Evolutionary conservation across 2,329 filamentous ascomycete genomes (phyloP), one percentile per base, ranked within the genome.

Genomic region (Pezicula neosporulosa): DNA sequence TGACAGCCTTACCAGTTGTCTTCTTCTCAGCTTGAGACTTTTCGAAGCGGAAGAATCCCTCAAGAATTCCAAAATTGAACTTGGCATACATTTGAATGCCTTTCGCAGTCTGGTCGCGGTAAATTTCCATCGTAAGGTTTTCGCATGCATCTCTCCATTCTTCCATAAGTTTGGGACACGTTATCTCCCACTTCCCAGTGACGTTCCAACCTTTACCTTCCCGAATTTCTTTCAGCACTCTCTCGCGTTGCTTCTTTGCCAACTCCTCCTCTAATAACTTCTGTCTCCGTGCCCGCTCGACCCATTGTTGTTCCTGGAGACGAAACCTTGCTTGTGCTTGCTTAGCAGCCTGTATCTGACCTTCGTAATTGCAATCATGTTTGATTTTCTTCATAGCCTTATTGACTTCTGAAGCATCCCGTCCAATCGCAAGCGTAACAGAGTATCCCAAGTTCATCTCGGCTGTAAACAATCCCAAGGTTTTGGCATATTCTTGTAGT

Each of bases 141-240:
- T 21, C 30, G 7, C 10, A 8, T 30, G 3, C 2, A n/a, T 16
- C 38, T 18, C 24, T 27, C 45, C 39, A 49, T 12, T 16, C 12
- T 28, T 37, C 27, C n/a, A 43, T 47, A 35, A 56, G 48, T 6
- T 47, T 39, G n/a, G 49, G 52, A 27, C 43, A 53, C 6, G 19
- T 45, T n/a, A 56, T 54, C 2, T 38, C 42, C 48, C 46, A 56
- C 18, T 21, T 39, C 10, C 52, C 56, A 13, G 44, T 47, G 12
- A 50, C 60, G 50, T 53, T 61, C 53, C 39, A 62, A 37, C 56
- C 46, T 15, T 53, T 49, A 44, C 54, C 47, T 15, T 51, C 51
- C 36, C 54, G 51, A 18, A 50, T 44, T 21, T 52, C 37, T 24
- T 50, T 49, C n/a, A 53, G 41, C 9, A 46, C 56, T 7, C 28